A percentile compares a stretch with the other conserved stretches of the same genome.
Conservation (phyloP, 2,329 filamentous ascomycete genomes). For the Aspergillus pseudonomiae region DNA sequence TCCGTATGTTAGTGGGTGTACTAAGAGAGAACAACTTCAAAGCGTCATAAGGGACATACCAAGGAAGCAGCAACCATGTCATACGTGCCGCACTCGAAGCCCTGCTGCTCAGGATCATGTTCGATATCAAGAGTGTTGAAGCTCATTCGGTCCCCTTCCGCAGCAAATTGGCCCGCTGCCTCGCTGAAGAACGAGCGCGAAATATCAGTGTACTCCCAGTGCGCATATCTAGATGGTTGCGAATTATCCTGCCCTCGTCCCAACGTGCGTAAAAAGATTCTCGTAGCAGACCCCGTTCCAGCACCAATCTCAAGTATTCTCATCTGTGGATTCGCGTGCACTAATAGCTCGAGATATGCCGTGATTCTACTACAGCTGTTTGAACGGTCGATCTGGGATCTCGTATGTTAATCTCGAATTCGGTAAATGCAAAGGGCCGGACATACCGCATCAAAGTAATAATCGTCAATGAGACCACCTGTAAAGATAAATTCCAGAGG, state of each 20-base stretch:
- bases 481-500: slow-evolving; percentile 1
- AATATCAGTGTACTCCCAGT: slow-evolving; percentile 21
- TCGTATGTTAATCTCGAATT: not conserved
- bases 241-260: not conserved
- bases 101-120: slow-evolving; percentile 20
- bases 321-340: slow-evolving; percentile 15
- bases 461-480: not conserved
- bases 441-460: slow-evolving; percentile 5
- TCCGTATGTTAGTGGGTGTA: not conserved
- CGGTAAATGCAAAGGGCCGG: not conserved
- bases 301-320: slow-evolving; percentile 21
- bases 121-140: slow-evolving; percentile 21
- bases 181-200: slow-evolving; percentile 18
- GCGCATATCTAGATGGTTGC: not conserved
- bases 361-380: not conserved
- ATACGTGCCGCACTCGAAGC: slow-evolving; percentile 21
- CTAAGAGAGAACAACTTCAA: not conserved
- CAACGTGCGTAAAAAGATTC: not conserved
- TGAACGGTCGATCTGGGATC: not conserved
- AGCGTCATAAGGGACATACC: not conserved
- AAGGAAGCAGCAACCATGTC: slow-evolving; percentile 23
- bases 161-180: slow-evolving; percentile 13
- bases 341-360: slow-evolving; percentile 11
- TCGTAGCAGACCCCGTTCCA: slow-evolving; percentile 11
- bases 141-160: slow-evolving; percentile 12